A percentile compares a stretch with the other conserved stretches of the same genome.
Evolutionary conservation across 345 rosid genomes (phyloP).

Genomic region (Hirschfeldia incana): DNA sequence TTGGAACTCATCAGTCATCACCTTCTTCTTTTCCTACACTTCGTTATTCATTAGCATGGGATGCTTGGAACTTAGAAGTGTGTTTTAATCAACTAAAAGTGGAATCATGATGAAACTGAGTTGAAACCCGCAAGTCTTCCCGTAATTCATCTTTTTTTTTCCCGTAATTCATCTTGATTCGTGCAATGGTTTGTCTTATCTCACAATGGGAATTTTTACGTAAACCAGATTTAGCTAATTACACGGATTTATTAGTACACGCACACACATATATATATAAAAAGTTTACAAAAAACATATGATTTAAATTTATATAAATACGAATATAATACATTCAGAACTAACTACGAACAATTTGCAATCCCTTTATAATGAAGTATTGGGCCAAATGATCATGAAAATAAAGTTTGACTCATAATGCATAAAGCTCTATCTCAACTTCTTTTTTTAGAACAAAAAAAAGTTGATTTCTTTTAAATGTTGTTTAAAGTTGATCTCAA

Average conservation of each 20-base stretch:
- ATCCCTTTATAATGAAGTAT: neutral
- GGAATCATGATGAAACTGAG: neutral
- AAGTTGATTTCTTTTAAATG: too few species aligned
- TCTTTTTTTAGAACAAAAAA: neutral
- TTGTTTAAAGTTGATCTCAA: neutral
- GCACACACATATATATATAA: too few species aligned
- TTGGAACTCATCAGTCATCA: constrained; percentile 40
- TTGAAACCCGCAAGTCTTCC: neutral
- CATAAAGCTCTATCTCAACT: neutral
- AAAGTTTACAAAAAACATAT: neutral
- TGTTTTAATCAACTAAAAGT: neutral
- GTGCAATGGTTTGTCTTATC: neutral
- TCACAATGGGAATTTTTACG: neutral
- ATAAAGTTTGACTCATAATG: neutral
- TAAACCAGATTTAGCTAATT: neutral
- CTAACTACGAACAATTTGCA: neutral
- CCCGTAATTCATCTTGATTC: neutral
- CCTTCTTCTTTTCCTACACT: neutral
- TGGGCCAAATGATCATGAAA: neutral
- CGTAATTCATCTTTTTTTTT: neutral
- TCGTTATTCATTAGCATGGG: neutral
- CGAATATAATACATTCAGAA: neutral
- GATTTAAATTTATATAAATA: neutral
- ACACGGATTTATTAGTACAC: neutral
- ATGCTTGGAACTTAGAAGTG: neutral